Conservation (phyloP, 495 filamentous ascomycete genomes). For the Glonium stellatum region DNA sequence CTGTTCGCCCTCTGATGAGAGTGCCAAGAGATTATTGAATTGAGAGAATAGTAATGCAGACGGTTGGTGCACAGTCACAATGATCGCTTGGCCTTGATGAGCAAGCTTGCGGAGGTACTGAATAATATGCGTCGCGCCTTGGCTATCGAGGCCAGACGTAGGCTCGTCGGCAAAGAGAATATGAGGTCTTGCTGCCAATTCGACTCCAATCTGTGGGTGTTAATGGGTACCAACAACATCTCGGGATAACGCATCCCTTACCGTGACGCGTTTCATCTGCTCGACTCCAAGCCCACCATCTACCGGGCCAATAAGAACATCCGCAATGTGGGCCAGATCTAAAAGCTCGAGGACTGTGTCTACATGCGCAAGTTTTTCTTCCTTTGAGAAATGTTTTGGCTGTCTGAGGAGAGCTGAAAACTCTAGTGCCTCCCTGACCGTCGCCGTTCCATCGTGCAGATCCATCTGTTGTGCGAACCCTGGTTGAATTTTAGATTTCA, state of each 20-base stretch:
- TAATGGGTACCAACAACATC: background rate
- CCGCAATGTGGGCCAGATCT: slow-evolving; percentile 39
- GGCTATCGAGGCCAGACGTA: slow-evolving; percentile 60
- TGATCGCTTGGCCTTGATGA: slow-evolving; percentile 57
- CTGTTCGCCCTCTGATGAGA: slow-evolving; percentile 59
- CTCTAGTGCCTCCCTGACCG: slow-evolving; percentile 52
- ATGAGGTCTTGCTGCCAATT: slow-evolving; percentile 56
- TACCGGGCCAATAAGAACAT: slow-evolving; percentile 43
- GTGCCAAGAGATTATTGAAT: slow-evolving; percentile 61
- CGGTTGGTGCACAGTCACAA: slow-evolving; percentile 71
- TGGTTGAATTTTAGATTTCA: slow-evolving; percentile 20
- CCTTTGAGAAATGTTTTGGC: slow-evolving; percentile 37
- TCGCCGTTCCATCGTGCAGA: slow-evolving; percentile 49
- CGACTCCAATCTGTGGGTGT: slow-evolving; percentile 41
- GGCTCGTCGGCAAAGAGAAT: slow-evolving; percentile 70
- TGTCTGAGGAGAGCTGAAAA: slow-evolving; percentile 54
- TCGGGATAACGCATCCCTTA: slow-evolving; percentile 24
- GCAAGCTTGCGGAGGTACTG: slow-evolving; percentile 57
- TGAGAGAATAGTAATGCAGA: slow-evolving; percentile 61
- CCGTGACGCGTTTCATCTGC: slow-evolving; percentile 59
- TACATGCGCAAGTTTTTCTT: slow-evolving; percentile 53
- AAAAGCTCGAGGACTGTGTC: slow-evolving; percentile 50
- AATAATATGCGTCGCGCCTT: slow-evolving; percentile 55
- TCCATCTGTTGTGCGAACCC: slow-evolving; percentile 56
- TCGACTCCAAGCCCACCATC: slow-evolving; percentile 49